Conservation (phyloP, 2,329 filamentous ascomycete genomes). For the Magnaporthales sp. region DNA sequence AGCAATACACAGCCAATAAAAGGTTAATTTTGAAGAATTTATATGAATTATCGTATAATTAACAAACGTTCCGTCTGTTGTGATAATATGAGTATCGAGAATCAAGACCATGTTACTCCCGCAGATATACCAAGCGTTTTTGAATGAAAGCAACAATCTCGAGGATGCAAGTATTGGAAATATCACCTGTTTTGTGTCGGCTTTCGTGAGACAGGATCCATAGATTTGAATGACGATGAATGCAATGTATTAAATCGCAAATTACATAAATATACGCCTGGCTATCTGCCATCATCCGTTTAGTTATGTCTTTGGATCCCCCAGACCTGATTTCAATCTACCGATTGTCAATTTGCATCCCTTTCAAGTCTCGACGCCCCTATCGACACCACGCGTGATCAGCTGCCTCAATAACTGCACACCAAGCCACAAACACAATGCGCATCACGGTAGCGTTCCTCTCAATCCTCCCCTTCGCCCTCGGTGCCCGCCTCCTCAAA, state of each 20-base stretch:
- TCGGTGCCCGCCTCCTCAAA: constrained; percentile 24
- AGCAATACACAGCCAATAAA: background rate
- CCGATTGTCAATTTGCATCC: background rate
- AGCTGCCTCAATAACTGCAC: background rate
- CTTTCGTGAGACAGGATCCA: background rate
- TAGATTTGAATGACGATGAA: background rate
- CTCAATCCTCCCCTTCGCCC: background rate
- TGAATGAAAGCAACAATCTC: background rate
- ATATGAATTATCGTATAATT: background rate
- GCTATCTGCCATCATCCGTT: background rate
- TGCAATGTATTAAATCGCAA: background rate
- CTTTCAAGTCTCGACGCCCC: background rate
- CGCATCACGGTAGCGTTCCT: background rate
- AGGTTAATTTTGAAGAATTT: background rate
- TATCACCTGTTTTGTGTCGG: too few relatives aligned
- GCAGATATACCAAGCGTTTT: background rate
- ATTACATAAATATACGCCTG: background rate
- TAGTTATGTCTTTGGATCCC: background rate
- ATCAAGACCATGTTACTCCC: background rate
- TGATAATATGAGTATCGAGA: background rate
- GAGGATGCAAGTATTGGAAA: background rate
- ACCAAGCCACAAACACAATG: background rate
- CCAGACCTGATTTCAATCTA: background rate
- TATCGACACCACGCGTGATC: background rate
- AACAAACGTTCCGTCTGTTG: background rate